Percentiles rank a stretch among this genome's conserved stretches.
phyloP scores from a whole-genome alignment of 2,329 filamentous ascomycete genomes.

The Grosmannia huntii region DNA sequence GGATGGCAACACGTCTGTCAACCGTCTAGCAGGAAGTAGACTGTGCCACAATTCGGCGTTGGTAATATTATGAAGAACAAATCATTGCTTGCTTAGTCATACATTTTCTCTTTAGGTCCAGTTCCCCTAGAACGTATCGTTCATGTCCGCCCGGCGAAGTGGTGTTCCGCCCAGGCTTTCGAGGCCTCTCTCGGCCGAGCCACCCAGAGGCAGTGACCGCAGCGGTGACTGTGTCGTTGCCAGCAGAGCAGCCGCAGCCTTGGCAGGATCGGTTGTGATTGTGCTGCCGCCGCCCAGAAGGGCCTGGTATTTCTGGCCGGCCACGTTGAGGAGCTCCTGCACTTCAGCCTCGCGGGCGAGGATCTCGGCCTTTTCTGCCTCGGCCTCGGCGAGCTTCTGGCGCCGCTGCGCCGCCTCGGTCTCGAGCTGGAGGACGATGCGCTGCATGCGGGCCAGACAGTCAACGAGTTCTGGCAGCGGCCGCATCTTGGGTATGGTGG shows the following conservation, averaged over 20 bases:
- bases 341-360: conserved; percentile 62
- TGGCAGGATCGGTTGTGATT: conserved; percentile 2
- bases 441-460: conserved; percentile 51
- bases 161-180: conserved; percentile 36
- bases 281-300: conserved; percentile 20
- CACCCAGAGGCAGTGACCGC: conserved; percentile 14
- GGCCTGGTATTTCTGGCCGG: conserved; percentile 50
- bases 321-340: conserved; percentile 67
- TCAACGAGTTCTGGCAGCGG: conserved; percentile 62
- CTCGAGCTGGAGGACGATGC: conserved; percentile 50
- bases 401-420: conserved; percentile 46
- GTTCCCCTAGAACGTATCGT: conserved; percentile 13
- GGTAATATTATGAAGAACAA: not conserved
- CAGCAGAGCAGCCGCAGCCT: conserved; percentile 11
- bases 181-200: conserved; percentile 22
- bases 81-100: not conserved
- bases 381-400: conserved; percentile 50
- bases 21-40: not conserved
- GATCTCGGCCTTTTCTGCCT: conserved; percentile 56
- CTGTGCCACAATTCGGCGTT: conserved; percentile 1
- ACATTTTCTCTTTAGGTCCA: not conserved
- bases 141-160: conserved; percentile 18
- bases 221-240: conserved; percentile 18
- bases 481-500: conserved; percentile 51
- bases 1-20: not conserved